Base-by-base conservation (phyloP, 768 basidiomycete genomes). In the Trametes cinnabarina region DNA sequence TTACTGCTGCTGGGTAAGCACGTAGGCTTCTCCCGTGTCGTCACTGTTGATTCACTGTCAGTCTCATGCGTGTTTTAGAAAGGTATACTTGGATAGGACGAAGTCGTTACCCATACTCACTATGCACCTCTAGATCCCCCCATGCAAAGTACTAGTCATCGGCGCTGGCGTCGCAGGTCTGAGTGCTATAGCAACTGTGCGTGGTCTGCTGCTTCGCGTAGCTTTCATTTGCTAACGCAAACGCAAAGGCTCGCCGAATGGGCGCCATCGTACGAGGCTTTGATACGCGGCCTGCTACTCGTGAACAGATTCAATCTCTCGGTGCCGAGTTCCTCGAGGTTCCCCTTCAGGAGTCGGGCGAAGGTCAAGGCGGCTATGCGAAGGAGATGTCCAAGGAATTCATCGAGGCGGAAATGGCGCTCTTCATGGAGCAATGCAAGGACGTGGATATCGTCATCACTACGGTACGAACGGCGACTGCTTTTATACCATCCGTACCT, bases 321-420 rank as follows among this genome's bases (percentile, higher is more conserved):
- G 92, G 92, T 23, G 92, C 92, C 10, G 92, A 94, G 69, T 94
- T 94, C 65, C 71, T 94, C n/a, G 91, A 93, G 69, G 90, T 94
- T 12, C 67, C 78, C 25, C 71, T 94, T 51, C 66, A 90, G 68
- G 92, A 94, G 73, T 90, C 92, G 63, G 92, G 92, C 15, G 83
- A 85, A 26, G 92, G 86, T 5, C 82, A 77, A 15, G 92, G 92
- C 23, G 92, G 92, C 26, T 94, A 94, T 66, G 92, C 91, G 22
- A 94, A 93, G 72, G 83, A 85, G 61, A 94, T 94, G 91, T 90
- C 88, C 26, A 90, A 91, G 74, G 90, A 90, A 69, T 94, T 92
- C 69, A 85, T 92, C 57, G 88, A 84, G 47, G 91, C 90, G 11
- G 92, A 93, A 69, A 91, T 93, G 91, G 84, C 86, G 0, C 78